Base-by-base conservation (phyloP, 2,329 filamentous ascomycete species). In the Beauveria brongniartii region DNA sequence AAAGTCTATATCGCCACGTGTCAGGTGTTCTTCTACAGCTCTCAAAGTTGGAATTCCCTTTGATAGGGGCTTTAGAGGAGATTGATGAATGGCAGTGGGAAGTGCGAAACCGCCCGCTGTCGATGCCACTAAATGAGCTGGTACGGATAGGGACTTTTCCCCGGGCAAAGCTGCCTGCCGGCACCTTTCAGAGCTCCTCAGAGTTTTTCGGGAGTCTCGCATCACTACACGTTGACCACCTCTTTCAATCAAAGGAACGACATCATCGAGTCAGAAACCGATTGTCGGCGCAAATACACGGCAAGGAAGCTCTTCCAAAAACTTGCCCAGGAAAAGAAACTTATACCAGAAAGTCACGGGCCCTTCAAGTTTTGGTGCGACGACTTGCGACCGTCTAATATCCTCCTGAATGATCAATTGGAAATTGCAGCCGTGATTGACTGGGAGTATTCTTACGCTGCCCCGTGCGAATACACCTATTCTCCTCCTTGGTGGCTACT, bases 1-100 rank as follows among this genome's bases (percentile, higher is more conserved):
- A 65, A 18, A 30, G 24, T 5, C 53, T 62, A 26, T 60, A 62
- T 48, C 16, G 55, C 2, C 60, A 65, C 37, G 44, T 61, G 18
- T 57, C 57, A 3, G 22, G 43, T 20, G 53, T 61, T 30, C 26
- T 64, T 5, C 46, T 61, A 1, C 53, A 61, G 12, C 34, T 58
- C 10, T 41, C 14, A 3, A 58, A 1, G 3, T 10, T 50, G 18
- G 26, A 43, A n/a, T 37, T 58, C 6, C 16, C 46, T 12, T 22
- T 12, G 4, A 58, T 58, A 26, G 20, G 55, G 9, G 18, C 46
- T 43, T 4, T 51, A 1, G 14, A 44, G 22, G 28, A 28, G 34
- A 58, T 34, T 14, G 44, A 46, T 5, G 37, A 58, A 3, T 24
- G 8, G 6, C 30, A 26, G 20, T 50, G 44, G 30, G 22, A 51